These are phyloP conservation scores for Claviceps arundinis DNA, from an alignment of 2,329 filamentous ascomycete genomes.

Conservation along the genomic window DNA sequence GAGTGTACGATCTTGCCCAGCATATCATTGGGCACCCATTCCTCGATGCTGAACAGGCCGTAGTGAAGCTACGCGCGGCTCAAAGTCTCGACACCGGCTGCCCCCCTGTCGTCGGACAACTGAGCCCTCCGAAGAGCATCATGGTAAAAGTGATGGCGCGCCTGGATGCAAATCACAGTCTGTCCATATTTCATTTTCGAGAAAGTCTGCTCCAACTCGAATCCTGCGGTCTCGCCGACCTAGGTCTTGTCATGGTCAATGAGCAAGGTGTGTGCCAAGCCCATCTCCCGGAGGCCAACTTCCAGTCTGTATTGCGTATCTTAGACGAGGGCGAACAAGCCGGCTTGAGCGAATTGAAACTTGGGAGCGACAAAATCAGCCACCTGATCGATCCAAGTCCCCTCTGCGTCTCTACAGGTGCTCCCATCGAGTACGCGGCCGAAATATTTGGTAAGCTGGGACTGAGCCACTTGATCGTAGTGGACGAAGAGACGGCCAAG, in stretches of 20 bases:
- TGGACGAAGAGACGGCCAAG: conserved; percentile 35
- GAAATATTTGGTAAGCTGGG: conserved; percentile 48
- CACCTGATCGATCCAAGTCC: conserved; percentile 41
- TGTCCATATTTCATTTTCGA: conserved; percentile 26
- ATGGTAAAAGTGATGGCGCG: conserved; percentile 42
- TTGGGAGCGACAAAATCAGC: conserved; percentile 21
- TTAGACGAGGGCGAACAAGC: conserved; percentile 13
- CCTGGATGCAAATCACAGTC: conserved; percentile 25
- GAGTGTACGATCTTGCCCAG: conserved; percentile 48
- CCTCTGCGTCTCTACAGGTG: conserved; percentile 32
- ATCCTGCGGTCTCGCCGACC: conserved; percentile 39
- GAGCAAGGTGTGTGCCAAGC: conserved; percentile 33
- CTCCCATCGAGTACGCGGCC: conserved; percentile 44
- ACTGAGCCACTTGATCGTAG: conserved; percentile 37
- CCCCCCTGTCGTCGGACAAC: conserved; percentile 24
- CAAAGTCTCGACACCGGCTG: conserved; percentile 20
- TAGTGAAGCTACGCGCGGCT: conserved; percentile 18
- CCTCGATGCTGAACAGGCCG: conserved; percentile 36
- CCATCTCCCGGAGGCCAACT: conserved; percentile 39
- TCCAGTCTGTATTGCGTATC: conserved; percentile 34
- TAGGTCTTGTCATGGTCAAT: conserved; percentile 42
- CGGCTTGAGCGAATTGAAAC: conserved; percentile 9
- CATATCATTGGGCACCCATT: conserved; percentile 45
- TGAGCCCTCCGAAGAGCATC: conserved; percentile 38
- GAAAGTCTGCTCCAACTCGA: conserved; percentile 33